Conservation (phyloP, 2,329 filamentous ascomycete species). For the Proliferodiscus dingleyae region DNA sequence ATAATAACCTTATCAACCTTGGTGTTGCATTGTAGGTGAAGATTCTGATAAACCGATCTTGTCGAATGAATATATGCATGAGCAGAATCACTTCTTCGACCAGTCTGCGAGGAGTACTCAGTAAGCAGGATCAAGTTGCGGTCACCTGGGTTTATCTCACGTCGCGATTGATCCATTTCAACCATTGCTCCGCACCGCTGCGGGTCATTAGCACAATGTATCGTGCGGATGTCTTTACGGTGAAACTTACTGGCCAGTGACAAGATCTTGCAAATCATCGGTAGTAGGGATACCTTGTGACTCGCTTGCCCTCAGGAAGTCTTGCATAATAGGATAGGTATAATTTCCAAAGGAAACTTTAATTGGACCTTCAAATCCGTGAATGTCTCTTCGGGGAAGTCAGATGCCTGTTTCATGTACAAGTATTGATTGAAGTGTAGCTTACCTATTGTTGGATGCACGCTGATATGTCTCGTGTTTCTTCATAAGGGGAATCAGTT, state of each 20-base stretch:
- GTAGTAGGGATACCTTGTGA: constrained; percentile 70
- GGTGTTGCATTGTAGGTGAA: constrained; percentile 54
- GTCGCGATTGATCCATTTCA: constrained; percentile 78
- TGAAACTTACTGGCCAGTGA: constrained; percentile 45
- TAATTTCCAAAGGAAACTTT: constrained; percentile 57
- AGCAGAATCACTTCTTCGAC: constrained; percentile 70
- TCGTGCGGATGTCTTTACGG: not conserved
- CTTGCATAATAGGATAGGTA: constrained; percentile 76
- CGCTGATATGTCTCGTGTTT: constrained; percentile 53
- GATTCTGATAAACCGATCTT: constrained; percentile 55
- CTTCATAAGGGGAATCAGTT: constrained; percentile 49
- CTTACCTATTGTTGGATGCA: constrained; percentile 51
- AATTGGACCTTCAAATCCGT: constrained; percentile 71
- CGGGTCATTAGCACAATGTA: not conserved
- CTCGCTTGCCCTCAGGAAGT: constrained; percentile 69
- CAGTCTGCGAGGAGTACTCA: constrained; percentile 39
- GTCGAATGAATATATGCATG: constrained; percentile 77
- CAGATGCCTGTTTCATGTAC: not conserved
- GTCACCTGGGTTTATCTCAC: constrained; percentile 29
- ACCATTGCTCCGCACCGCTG: constrained; percentile 72
- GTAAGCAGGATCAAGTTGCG: not conserved
- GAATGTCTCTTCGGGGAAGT: constrained; percentile 47
- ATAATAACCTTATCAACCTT: constrained; percentile 53
- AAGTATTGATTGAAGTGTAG: not conserved
- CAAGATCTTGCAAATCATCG: constrained; percentile 71